Conservation (phyloP, 148 eudicot genomes). For the Fagopyrum esculentum region DNA sequence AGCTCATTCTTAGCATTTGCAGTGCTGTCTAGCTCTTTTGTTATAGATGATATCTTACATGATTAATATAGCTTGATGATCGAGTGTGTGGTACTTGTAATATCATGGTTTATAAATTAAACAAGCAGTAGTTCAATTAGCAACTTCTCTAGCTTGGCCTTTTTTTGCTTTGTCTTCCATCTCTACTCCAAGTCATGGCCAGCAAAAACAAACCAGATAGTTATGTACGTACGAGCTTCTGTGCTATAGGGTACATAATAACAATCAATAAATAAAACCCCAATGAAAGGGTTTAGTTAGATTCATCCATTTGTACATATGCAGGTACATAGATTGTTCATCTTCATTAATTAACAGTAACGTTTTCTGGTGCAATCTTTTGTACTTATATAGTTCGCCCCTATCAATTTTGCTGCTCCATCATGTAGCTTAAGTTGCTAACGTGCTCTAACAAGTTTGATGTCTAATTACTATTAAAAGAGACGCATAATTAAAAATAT, state of each 20-base stretch:
- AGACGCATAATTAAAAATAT: neutral
- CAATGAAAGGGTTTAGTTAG: neutral
- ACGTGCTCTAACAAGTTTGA: neutral
- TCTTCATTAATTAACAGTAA: neutral
- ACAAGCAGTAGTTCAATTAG: too few species aligned
- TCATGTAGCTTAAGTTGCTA: neutral
- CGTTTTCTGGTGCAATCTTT: neutral
- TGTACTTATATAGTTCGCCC: neutral
- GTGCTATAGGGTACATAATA: neutral
- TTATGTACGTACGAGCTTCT: neutral
- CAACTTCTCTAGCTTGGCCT: neutral
- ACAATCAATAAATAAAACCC: neutral
- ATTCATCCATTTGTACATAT: neutral
- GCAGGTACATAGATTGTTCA: conserved; percentile 4
- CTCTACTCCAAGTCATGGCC: neutral
- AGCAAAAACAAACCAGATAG: neutral
- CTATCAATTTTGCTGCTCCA: neutral
- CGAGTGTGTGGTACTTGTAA: too few species aligned
- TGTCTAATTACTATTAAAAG: neutral
- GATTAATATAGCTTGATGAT: too few species aligned
- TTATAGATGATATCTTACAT: too few species aligned
- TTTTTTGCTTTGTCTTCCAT: too few species aligned
- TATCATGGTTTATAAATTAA: too few species aligned
- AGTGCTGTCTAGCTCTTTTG: too few species aligned
- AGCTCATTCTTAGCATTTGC: too few species aligned